Base-by-base conservation (phyloP, 177 flowering plant genomes). In the Tripterygium wilfordii region DNA sequence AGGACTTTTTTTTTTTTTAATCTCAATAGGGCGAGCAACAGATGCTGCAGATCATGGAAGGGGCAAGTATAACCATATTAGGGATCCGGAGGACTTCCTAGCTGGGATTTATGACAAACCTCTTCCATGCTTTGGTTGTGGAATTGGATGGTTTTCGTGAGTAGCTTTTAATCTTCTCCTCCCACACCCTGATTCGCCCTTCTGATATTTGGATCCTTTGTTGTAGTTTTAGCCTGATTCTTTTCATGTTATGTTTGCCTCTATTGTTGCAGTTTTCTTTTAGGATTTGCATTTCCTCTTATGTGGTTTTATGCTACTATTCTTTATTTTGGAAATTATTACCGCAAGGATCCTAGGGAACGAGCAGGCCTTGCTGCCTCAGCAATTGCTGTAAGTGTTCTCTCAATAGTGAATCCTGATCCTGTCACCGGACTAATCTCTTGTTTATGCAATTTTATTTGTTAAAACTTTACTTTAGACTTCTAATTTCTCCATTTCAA, bases 61-160 rank as follows among this genome's bases (percentile, higher is more conserved):
- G 60, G 83, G 81, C 36, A 80, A 57, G 51, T 91, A 88, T 60
- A 50, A 62, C 20, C 81, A 83, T 15, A 57, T 88, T 31, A 76
- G 50, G 66, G 88, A 84, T 68, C 60, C 48, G 17, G 98, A 88
- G 49, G 82, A 82, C 54, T 44, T 47, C 32, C 85, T 72, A 51
- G 21, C 36, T 8, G 96, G 97, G 15, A 18, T 78, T 19, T 89
- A 67, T 49, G 99, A 94, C 68, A 87, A 77, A 53, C 99, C 95
- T 20, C 91, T 89, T 48, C 97, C 99, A 10, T 94, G 96, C 75
- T 94, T 82, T 68, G 99, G 97, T 40, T 94, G 97, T 69, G 99
- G 99, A 33, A 64, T 87, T 1, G 99, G 99, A 65, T 94, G 99
- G 97, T 94, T 94, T 54, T 89, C 85, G 97, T 94, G 63, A 82